Base-by-base conservation (phyloP, 2,329 filamentous ascomycete genomes). In the Polychaeton citri region DNA sequence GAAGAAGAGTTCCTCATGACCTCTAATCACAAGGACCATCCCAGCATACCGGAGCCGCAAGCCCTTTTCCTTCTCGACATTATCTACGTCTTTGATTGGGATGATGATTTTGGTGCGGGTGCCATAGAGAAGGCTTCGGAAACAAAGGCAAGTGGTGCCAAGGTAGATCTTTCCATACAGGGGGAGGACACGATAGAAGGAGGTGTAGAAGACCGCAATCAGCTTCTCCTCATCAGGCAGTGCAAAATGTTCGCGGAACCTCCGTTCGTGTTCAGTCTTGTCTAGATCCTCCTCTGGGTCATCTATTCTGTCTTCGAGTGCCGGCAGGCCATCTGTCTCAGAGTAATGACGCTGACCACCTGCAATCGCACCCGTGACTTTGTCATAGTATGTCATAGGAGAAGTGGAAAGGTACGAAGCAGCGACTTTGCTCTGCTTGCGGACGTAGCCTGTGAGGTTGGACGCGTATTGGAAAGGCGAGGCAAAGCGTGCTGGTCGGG, bases 111-210 rank as follows among this genome's bases (percentile, higher is more conserved):
- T 96, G 0, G 88, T 95, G 38, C 85, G 76, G 3, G 85, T 93
- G 1, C 86, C 87, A 1, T 84, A 85, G 21, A 95, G 66, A 35
- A 96, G 64, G 54, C 87, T 95, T 38, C 90, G 81, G 61, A 94
- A 98, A 62, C 90, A 98, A 45, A 96, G 83, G 39, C 79, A 81
- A 16, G 75, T 74, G 46, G 86, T 77, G 53, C 90, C 87, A 46
- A 96, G 79, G 59, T 98, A 98, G 21, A 96, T 82, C 60, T 96
- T 98, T 48, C 90, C 90, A 50, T 95, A 96, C 2, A 96, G 69
- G 2, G 90, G 90, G 19, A 96, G 61, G 0, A 94, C 84, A 2
- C 87, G 77, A 48, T 92, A 76, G n/a, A 96, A 69, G 53, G 82
- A 83, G n/a, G 83, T 85, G 58, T 86, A 96, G 59, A 90, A 96